These are phyloP conservation scores for Zymoseptoria ardabiliae DNA, from an alignment of 2,329 filamentous ascomycete species.

Conservation along the genomic window DNA sequence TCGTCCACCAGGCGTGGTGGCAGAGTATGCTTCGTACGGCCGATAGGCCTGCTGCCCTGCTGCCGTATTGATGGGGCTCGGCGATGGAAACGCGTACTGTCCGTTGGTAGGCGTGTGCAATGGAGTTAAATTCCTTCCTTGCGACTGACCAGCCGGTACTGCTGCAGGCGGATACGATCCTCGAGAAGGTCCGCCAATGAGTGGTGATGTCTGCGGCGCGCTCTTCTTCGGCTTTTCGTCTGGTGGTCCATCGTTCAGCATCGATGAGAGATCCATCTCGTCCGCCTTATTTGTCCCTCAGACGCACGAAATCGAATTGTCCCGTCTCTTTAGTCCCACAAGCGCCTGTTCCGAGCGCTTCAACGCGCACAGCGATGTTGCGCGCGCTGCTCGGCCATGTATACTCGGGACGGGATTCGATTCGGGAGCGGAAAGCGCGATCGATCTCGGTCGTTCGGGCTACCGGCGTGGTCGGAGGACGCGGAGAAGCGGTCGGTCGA, in stretches of 20 bases:
- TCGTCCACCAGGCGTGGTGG: constrained; percentile 20
- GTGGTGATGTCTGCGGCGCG: constrained; percentile 11
- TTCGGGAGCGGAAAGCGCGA: neutral
- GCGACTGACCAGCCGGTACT: constrained; percentile 13
- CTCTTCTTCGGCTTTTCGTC: constrained; percentile 18
- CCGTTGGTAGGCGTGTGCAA: constrained; percentile 11
- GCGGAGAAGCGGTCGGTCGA: neutral
- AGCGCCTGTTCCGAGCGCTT: neutral
- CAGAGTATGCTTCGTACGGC: constrained; percentile 18
- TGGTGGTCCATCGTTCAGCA: constrained; percentile 27
- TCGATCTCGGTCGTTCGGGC: neutral
- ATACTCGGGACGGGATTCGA: neutral
- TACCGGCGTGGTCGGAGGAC: no score
- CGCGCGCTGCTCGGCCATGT: neutral
- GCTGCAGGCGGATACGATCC: constrained; percentile 9
- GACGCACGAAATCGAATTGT: neutral
- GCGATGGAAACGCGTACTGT: constrained; percentile 22
- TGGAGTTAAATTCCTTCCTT: constrained; percentile 23
- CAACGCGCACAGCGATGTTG: neutral
- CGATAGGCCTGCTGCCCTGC: constrained; percentile 15
- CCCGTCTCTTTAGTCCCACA: neutral
- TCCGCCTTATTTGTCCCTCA: neutral
- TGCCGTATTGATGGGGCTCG: constrained; percentile 24
- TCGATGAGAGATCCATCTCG: constrained; percentile 27
- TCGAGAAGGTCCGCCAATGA: constrained; percentile 3